Base-by-base conservation (phyloP, 768 basidiomycete genomes). In the Cystobasidium ongulense region DNA sequence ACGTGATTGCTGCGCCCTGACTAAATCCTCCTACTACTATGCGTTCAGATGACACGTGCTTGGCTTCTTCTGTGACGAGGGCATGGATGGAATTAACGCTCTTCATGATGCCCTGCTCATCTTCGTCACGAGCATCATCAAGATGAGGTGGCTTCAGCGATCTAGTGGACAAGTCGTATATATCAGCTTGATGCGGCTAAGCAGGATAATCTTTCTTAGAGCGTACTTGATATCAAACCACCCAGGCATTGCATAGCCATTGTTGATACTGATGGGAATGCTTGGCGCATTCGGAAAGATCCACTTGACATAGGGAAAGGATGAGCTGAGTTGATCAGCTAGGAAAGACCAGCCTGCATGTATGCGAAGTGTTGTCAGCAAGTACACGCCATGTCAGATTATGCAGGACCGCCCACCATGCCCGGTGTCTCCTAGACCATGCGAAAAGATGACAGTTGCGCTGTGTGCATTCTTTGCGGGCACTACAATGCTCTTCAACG, bases 21-120 rank as follows among this genome's bases (percentile, higher is more conserved):
- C 50, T 57, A 59, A 75, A 75, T 3, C 74, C 74, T 36, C 74
- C 74, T 8, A 75, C 36, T 3, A 75, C 74, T 31, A 75, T 75
- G 23, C 74, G 74, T 17, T 75, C 74, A n/a, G 23, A 41, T 5
- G 54, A 29, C 1, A 33, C 67, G 17, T 18, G 23, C 27, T 75
- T 57, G 33, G 62, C 29, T 61, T 75, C 74, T 29, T 75, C 52
- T 1, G 54, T 23, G 18, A 75, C 38, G 11, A 75, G 66, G 3
- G 17, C 27, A 25, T 71, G 46, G 23, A 75, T 63, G 29, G 29
- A 35, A 18, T 43, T 57, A 23, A 75, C 74, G 29, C 46, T 57
- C 36, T 64, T n/a, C 53, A 72, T 25, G 15, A 72, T 59, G 38
- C 74, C 74, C 54, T 71, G 41, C 36, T 75, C 67, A 46, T 75